Base-by-base conservation (phyloP, 345 rosid species). In the Excoecaria cochinchinensis region DNA sequence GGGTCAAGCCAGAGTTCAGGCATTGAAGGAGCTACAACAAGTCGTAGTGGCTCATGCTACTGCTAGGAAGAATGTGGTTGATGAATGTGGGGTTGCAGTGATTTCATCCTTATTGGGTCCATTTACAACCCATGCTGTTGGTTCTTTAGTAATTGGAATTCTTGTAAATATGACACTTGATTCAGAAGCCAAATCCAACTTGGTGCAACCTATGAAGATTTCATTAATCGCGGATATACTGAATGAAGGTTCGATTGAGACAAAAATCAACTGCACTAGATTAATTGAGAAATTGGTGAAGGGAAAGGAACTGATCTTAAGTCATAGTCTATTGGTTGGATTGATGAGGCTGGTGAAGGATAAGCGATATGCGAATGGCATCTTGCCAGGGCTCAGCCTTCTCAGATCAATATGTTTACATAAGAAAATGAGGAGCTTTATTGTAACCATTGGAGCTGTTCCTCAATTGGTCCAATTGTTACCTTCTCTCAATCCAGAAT, bases 121-220 rank as follows among this genome's bases (percentile, higher is more conserved):
- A 5, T 90, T 88, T 69, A 90, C 94, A 0, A 82, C 90, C 8
- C 89, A 90, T 56, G 94, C 90, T 1, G 90, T 90, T 58, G 94
- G 94, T 39, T 88, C 87, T 1, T 90, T 88, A 72, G 91, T 76
- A 48, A 76, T 90, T 64, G 91, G 79, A n/a, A 85, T 90, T 84
- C 91, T 90, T 16, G 90, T 87, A 61, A 83, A 80, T 83, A 83
- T 88, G 80, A 77, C 82, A 3, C 90, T 90, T 81, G 90, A 87
- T 85, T 88, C 87, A n/a, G 89, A 84, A 57, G 77, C 89, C 40
- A 85, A 76, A 72, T 61, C 73, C 66, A 82, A 84, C 68, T 84
- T 90, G 86, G 85, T 83, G 88, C 89, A 90, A 68, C 94, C 94
- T 1, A 86, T 91, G 0, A 90, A 85, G 77, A 76, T 88, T 66